Evolutionary conservation across 2,329 filamentous ascomycete genomes (phyloP).

Genomic region (Sporothrix schenckii): DNA sequence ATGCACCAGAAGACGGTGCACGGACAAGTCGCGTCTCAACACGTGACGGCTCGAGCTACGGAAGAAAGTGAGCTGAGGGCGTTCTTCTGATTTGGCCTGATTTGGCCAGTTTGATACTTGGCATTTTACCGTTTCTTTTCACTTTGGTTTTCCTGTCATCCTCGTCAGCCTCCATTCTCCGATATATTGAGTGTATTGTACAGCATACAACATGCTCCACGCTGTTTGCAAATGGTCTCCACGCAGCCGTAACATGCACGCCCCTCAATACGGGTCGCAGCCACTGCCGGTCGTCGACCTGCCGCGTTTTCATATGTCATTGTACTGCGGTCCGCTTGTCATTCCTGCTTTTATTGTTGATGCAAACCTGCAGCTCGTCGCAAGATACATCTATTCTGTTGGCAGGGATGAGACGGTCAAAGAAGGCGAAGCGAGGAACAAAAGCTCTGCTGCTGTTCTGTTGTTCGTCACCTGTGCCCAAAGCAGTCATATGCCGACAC

Average conservation of each 20-base stretch:
- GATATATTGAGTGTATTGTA: background rate
- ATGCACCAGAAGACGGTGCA: constrained; percentile 4
- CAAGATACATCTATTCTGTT: background rate
- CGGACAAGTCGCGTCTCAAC: constrained; percentile 7
- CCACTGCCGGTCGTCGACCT: constrained; percentile 15
- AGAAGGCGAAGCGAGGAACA: background rate
- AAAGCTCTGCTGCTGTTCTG: background rate
- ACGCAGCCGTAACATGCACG: background rate
- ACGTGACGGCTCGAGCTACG: constrained; percentile 13
- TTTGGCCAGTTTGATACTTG: too few relatives aligned
- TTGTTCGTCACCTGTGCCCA: background rate
- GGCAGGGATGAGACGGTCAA: constrained; percentile 22
- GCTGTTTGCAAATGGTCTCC: background rate
- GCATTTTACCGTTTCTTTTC: background rate
- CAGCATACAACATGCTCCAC: background rate
- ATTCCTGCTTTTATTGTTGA: background rate
- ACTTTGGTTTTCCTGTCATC: background rate
- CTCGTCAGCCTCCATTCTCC: constrained; percentile 18
- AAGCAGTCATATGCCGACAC: constrained; percentile 20
- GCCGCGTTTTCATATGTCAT: constrained; percentile 21
- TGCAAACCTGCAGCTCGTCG: background rate
- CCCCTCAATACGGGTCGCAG: background rate
- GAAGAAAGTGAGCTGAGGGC: background rate
- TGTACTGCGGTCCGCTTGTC: background rate
- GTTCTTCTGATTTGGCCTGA: background rate